phyloP scores from a whole-genome alignment of 371 early-diverging fungal species.

The Mortierella sp. region DNA sequence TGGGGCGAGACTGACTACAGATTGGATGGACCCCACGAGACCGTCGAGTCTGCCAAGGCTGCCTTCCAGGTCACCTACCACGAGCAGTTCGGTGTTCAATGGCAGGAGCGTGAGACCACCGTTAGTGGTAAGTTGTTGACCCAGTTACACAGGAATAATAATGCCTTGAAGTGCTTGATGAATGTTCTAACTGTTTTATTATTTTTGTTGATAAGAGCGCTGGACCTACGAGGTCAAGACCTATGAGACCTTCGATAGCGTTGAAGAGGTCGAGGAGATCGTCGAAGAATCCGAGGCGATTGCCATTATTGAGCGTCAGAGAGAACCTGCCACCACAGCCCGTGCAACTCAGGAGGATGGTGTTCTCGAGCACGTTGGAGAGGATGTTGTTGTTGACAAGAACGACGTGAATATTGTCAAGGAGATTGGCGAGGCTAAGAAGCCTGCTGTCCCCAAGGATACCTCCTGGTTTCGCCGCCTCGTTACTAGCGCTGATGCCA shows the following conservation, averaged over 20 bases:
- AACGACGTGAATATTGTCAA: too few relatives aligned
- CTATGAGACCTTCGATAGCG: conserved; percentile 33
- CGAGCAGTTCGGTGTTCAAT: conserved; percentile 17
- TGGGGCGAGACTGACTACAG: conserved; percentile 28
- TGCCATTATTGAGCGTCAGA: background rate
- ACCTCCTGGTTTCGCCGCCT: too few relatives aligned
- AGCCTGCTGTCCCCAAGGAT: too few relatives aligned
- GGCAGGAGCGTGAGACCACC: conserved; percentile 17
- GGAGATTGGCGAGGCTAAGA: too few relatives aligned
- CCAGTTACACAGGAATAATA: background rate
- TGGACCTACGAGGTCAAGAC: conserved; percentile 32
- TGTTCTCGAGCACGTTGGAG: too few relatives aligned
- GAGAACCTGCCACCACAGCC: too few relatives aligned
- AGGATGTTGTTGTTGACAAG: too few relatives aligned
- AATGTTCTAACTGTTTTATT: background rate
- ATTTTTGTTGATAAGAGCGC: background rate
- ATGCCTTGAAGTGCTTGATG: background rate
- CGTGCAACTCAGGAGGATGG: too few relatives aligned
- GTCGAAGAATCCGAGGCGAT: conserved; percentile 22
- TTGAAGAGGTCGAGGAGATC: conserved; percentile 35
- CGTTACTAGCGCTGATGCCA: too few relatives aligned
- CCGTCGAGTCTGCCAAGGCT: conserved; percentile 27
- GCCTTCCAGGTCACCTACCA: conserved; percentile 18
- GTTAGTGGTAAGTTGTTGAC: conserved; percentile 14
- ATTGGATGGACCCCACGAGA: conserved; percentile 41